Conservation (phyloP, 73 alveolate genomes). For the Blepharisma japonicum region DNA sequence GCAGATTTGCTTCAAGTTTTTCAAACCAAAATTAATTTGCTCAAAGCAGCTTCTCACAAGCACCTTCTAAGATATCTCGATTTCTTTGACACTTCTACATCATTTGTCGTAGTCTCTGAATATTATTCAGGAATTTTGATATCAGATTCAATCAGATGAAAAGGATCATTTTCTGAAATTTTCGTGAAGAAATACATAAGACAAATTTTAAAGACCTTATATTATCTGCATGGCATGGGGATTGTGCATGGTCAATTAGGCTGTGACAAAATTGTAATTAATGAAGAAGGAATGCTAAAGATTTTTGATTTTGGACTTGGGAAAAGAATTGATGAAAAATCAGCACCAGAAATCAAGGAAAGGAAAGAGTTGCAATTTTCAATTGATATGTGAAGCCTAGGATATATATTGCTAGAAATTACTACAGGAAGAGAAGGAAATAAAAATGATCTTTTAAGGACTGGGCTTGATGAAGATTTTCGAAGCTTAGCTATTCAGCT, state of each 20-base stretch:
- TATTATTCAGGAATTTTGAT: background rate
- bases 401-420: background rate
- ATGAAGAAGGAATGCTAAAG: conserved; percentile 7
- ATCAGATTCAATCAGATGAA: background rate
- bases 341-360: conserved; percentile 5
- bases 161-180: background rate
- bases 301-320: conserved; percentile 3
- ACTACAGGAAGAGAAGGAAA: background rate
- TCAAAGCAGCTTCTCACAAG: conserved; percentile 2
- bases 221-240: background rate
- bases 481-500: no score
- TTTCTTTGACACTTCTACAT: background rate
- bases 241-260: background rate
- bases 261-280: background rate
- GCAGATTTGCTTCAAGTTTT: background rate
- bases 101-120: background rate
- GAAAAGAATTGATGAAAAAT: background rate
- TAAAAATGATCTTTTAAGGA: background rate
- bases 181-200: background rate
- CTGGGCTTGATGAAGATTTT: no score
- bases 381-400: conserved; percentile 12
- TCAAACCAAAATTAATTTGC: background rate
- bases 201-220: background rate
- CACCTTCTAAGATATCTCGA: background rate
- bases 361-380: background rate